A percentile compares a stretch with the other conserved stretches of the same genome.
Conservation (phyloP, 1,284 basidiomycete genomes). For the Hypsizygus ulmarius region DNA sequence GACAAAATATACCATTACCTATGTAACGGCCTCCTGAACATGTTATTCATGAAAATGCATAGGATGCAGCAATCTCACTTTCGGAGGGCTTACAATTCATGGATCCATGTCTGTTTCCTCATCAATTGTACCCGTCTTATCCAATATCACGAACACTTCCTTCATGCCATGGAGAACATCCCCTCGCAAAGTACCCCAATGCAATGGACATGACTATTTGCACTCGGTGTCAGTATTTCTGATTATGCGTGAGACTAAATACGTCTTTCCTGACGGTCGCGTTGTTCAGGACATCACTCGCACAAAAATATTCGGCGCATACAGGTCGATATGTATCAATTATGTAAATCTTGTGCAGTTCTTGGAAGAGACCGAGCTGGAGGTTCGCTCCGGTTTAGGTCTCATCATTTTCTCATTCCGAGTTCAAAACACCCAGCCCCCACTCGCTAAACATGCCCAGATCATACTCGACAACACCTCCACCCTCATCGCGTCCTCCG, state of each 20-base stretch:
- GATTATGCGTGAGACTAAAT: not conserved
- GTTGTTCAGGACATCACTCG: slow-evolving; percentile 23
- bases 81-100: slow-evolving; percentile 24
- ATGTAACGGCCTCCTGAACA: too few species aligned
- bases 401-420: not conserved
- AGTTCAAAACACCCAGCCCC: slow-evolving; percentile 13
- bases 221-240: slow-evolving; percentile 26
- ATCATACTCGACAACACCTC: slow-evolving; percentile 29
- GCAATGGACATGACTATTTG: slow-evolving; percentile 33
- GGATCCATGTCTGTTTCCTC: slow-evolving; percentile 29
- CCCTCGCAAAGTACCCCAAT: slow-evolving; percentile 12
- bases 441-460: slow-evolving; percentile 21
- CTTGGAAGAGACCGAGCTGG: slow-evolving; percentile 21
- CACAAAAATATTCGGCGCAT: slow-evolving; percentile 30
- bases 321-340: slow-evolving; percentile 34
- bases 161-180: slow-evolving; percentile 22
- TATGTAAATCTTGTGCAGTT: slow-evolving; percentile 29
- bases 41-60: not conserved
- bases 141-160: slow-evolving; percentile 33
- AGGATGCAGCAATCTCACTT: slow-evolving; percentile 32
- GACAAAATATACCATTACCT: slow-evolving; percentile 1
- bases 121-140: slow-evolving; percentile 30
- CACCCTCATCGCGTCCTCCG: slow-evolving; percentile 27
- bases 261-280: not conserved
- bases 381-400: slow-evolving; percentile 17